Evolutionary conservation across 192 early-diverging fungal species (phyloP), one percentile per base, ranked within the genome.

Genomic region (Umbelopsis isabellina): DNA sequence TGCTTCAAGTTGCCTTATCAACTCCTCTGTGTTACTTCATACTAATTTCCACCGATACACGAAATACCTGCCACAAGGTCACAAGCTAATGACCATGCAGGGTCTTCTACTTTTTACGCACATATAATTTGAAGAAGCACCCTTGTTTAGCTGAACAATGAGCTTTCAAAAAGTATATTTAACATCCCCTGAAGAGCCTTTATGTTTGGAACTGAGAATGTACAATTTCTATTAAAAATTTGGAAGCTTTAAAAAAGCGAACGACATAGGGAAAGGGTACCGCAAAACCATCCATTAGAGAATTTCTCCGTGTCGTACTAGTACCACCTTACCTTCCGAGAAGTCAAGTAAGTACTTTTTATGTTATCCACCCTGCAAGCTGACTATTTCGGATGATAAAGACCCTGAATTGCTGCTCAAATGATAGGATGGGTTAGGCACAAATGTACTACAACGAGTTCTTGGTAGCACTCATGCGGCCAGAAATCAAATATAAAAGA

Each of bases 31-130:
- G 25, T 25, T 18, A 61, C 55, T 61, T 61, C 21, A 61, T 61
- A 61, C 3, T 61, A 61, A 61, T 61, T 30, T 61, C 55, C 55
- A 61, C 55, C 25, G 30, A 61, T 61, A 61, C 55, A 61, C 55
- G 15, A 61, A 25, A 61, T 30, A 22, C 18, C 23, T 61, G 33
- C 13, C 55, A 61, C 27, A 16, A 33, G 25, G 30, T 37, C 55
- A 61, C 55, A 22, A 33, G 55, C 18, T 35, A 61, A 35, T 61
- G 55, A 61, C 27, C 55, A 61, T 61, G 55, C 55, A 61, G 55
- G 55, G 55, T 61, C 55, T 61, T 2, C 30, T 12, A n/a, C 13
- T 61, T 0, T 41, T 41, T 10, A 6, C 1, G 10, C 10, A 41
- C 1, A 41, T 1, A 41, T 41, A 41, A 41, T 5, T 6, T 41